These are phyloP conservation scores for Phytophthora ohioensis DNA, from an alignment of 352 stramenopile species.

Conservation along the genomic window DNA sequence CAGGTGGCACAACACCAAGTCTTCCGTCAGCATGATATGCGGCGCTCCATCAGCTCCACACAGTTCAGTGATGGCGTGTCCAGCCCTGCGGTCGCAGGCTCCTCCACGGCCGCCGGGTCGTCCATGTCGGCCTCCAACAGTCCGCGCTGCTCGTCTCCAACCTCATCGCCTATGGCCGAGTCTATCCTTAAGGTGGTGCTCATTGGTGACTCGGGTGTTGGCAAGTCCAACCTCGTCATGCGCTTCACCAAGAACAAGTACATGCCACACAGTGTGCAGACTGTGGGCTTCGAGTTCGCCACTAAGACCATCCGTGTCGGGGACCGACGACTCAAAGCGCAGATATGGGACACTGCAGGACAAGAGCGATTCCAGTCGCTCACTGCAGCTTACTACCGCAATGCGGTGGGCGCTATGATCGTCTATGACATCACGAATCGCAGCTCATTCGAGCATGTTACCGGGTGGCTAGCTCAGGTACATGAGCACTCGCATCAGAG, in stretches of 20 bases:
- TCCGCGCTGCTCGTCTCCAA: constrained; percentile 51
- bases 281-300: constrained; percentile 90
- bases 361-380: constrained; percentile 93
- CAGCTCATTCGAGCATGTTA: constrained; percentile 84
- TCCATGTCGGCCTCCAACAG: constrained; percentile 57
- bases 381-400: constrained; percentile 93
- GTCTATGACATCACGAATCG: constrained; percentile 94
- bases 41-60: constrained; percentile 54
- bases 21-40: constrained; percentile 41
- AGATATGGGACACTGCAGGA: constrained; percentile 91
- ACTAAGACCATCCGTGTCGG: constrained; percentile 89
- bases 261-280: constrained; percentile 77
- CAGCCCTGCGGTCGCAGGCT: neutral
- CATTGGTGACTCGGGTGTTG: constrained; percentile 89
- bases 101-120: constrained; percentile 33
- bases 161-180: constrained; percentile 39
- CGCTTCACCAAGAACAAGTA: constrained; percentile 93
- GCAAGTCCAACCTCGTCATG: constrained; percentile 90
- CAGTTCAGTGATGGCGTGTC: constrained; percentile 29
- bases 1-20: constrained; percentile 70
- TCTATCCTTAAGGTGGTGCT: constrained; percentile 90
- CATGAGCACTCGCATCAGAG: constrained; percentile 87
- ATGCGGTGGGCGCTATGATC: constrained; percentile 91
- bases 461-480: constrained; percentile 80
- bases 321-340: constrained; percentile 85